Evolutionary conservation across 2,329 filamentous ascomycete genomes (phyloP).

Genomic region (Trichophyton mentagrophytes): DNA sequence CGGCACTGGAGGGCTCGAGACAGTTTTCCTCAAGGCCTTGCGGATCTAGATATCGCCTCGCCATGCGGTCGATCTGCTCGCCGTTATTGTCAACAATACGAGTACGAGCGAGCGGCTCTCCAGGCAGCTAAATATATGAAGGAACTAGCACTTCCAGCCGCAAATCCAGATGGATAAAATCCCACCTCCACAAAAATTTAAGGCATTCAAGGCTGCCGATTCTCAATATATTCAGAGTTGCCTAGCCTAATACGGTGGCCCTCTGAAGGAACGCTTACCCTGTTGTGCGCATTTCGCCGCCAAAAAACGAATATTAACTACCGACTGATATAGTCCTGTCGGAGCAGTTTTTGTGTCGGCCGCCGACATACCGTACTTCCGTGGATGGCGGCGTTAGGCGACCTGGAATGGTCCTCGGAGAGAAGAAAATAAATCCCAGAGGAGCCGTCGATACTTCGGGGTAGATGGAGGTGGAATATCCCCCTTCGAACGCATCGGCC

Average conservation of each 20-base stretch:
- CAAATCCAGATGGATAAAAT: too few relatives aligned
- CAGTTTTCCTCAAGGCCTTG: too few relatives aligned
- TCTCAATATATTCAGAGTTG: too few relatives aligned
- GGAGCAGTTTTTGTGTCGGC: neutral
- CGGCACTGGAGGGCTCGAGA: too few relatives aligned
- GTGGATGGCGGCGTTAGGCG: neutral
- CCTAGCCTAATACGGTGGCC: too few relatives aligned
- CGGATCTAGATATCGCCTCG: too few relatives aligned
- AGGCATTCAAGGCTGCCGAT: too few relatives aligned
- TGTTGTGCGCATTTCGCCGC: neutral
- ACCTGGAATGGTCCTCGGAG: neutral
- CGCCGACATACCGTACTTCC: neutral
- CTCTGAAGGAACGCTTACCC: too few relatives aligned
- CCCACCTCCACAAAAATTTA: too few relatives aligned
- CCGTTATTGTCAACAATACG: neutral
- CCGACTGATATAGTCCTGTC: neutral
- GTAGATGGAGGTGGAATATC: constrained; percentile 20
- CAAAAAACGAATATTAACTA: neutral
- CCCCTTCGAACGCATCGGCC: neutral
- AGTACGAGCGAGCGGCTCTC: neutral
- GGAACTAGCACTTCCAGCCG: too few relatives aligned
- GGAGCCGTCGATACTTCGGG: constrained; percentile 10
- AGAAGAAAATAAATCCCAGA: neutral
- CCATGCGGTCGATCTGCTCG: too few relatives aligned
- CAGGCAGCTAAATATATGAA: neutral